Percentiles rank a stretch among this genome's conserved stretches.
Conservation (phyloP, 148 eudicot species). For the Persicaria tinctoria region DNA sequence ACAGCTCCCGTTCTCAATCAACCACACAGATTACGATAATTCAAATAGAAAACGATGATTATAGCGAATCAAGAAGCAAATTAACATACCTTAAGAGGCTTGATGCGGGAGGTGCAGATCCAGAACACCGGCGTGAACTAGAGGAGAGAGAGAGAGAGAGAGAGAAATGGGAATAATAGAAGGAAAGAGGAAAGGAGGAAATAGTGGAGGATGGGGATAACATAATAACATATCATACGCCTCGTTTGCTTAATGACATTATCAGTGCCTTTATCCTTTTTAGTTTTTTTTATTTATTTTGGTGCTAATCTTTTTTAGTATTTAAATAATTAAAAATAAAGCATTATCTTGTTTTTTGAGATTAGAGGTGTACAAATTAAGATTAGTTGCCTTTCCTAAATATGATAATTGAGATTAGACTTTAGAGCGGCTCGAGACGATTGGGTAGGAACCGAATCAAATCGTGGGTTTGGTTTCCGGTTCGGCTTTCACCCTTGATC, state of each 20-base stretch:
- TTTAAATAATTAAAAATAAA: neutral
- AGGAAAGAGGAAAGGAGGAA: neutral
- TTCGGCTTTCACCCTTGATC: neutral
- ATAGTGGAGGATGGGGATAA: conserved; percentile 13
- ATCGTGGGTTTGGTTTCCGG: neutral
- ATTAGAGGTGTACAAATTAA: conserved; percentile 8
- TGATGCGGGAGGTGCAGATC: conserved; percentile 3
- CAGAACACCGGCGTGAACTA: neutral
- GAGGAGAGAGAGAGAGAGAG: conserved; percentile 13
- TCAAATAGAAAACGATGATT: neutral
- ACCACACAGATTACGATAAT: neutral
- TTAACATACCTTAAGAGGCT: neutral
- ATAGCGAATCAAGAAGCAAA: neutral
- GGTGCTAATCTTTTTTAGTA: neutral
- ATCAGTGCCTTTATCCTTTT: neutral
- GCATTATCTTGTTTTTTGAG: neutral
- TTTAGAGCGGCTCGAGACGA: neutral
- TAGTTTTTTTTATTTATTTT: no score
- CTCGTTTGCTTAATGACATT: conserved; percentile 16
- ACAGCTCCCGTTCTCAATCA: neutral
- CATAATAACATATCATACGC: conserved; percentile 18
- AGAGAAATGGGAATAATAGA: neutral
- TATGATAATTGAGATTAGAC: neutral
- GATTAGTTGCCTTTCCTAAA: neutral
- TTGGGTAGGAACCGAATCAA: conserved; percentile 1